A percentile compares a stretch with the other conserved stretches of the same genome.
Conservation (phyloP, 73 alveolate species). For the Paramecium tetraurelia region DNA sequence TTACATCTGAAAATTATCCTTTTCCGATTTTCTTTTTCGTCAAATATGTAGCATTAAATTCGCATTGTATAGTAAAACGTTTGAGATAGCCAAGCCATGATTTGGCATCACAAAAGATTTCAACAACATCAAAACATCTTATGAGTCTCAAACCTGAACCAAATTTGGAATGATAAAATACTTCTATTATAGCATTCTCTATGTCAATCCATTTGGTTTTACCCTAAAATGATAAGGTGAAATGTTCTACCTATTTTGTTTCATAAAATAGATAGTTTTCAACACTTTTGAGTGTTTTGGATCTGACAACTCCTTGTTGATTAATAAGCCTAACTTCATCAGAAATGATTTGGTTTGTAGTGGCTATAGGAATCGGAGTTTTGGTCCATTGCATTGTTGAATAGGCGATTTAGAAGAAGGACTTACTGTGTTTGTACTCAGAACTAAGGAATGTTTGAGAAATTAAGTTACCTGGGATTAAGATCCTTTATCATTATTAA, state of each 20-base stretch:
- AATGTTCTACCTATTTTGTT: neutral
- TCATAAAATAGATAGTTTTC: neutral
- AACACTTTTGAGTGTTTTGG: neutral
- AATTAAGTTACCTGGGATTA: neutral
- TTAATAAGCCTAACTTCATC: neutral
- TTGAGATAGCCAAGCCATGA: neutral
- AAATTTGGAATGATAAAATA: neutral
- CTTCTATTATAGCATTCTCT: neutral
- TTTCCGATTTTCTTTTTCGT: neutral
- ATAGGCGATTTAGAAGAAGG: neutral
- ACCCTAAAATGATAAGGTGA: neutral
- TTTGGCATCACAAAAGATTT: neutral
- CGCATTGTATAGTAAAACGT: neutral
- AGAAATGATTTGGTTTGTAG: neutral
- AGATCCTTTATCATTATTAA: neutral
- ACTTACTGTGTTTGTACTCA: neutral
- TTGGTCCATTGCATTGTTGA: neutral
- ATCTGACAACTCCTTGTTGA: neutral
- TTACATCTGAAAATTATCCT: neutral
- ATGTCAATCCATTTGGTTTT: neutral
- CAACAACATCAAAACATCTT: neutral
- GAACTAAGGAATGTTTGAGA: neutral
- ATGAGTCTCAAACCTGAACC: neutral
- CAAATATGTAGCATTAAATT: neutral
- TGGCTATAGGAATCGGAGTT: neutral